Conservation (phyloP, 768 basidiomycete genomes). For the Suillus placidus region DNA sequence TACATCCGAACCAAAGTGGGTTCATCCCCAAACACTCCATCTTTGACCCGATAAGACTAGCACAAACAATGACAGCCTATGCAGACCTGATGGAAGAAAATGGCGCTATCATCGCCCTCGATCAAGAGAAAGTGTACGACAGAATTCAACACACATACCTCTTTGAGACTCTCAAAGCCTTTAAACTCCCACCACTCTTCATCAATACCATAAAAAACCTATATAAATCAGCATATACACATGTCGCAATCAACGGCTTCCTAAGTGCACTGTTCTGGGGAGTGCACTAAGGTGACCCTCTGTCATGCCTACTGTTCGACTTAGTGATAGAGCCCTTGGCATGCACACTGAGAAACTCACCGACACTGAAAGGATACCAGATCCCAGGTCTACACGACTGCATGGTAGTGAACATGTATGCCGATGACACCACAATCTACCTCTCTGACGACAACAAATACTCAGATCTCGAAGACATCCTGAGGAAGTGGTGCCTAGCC, state of each 20-base stretch:
- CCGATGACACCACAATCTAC: conserved; percentile 10
- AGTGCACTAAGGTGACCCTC: conserved; percentile 39
- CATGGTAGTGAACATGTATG: too few species aligned
- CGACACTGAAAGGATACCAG: too few species aligned
- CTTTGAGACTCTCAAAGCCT: conserved; percentile 25
- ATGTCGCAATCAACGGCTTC: not conserved
- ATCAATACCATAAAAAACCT: conserved; percentile 19
- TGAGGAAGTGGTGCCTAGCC: conserved; percentile 18
- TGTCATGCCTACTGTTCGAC: conserved; percentile 37
- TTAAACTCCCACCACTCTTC: conserved; percentile 30
- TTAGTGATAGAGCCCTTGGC: conserved; percentile 37
- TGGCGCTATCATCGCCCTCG: conserved; percentile 26
- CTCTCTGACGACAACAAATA: conserved; percentile 14
- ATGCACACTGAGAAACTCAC: conserved; percentile 24
- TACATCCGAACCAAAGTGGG: conserved; percentile 42
- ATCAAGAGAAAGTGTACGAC: conserved; percentile 25
- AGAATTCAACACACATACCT: conserved; percentile 38
- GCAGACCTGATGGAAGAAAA: conserved; percentile 26
- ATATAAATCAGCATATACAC: not conserved
- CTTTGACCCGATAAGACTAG: conserved; percentile 34
- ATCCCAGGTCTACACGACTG: too few species aligned
- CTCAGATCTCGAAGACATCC: conserved; percentile 11
- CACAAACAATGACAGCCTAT: conserved; percentile 27
- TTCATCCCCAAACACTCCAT: conserved; percentile 39
- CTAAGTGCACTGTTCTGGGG: conserved; percentile 19